phyloP scores from a whole-genome alignment of 139 green algal species.

The Chlorella sp. region DNA sequence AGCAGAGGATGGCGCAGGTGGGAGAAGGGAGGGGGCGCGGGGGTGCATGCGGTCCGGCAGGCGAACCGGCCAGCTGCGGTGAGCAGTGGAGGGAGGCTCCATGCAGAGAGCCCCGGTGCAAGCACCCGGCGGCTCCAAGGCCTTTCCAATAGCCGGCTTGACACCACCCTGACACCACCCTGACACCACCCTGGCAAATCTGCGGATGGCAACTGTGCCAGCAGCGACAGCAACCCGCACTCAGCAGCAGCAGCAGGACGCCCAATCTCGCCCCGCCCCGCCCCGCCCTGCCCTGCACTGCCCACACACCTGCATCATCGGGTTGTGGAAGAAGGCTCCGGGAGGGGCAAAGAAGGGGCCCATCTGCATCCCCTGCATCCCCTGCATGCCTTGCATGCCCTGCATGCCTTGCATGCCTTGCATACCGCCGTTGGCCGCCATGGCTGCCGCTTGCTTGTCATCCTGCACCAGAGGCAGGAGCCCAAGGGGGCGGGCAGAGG shows the following conservation, averaged over 20 bases:
- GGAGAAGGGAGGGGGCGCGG: no score
- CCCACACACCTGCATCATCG: conserved; percentile 16
- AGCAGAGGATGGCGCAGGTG: not conserved
- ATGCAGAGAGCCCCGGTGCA: not conserved
- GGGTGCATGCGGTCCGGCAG: not conserved
- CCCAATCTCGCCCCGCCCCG: not conserved
- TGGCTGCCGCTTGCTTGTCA: not conserved
- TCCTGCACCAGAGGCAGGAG: not conserved
- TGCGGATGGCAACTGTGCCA: not conserved
- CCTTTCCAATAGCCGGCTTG: no score
- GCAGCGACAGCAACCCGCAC: no score
- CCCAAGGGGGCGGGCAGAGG: no score
- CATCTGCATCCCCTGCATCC: conserved; percentile 7
- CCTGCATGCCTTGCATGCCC: conserved; percentile 11
- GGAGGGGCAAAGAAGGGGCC: conserved; percentile 22
- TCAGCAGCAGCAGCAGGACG: not conserved
- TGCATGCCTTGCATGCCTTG: conserved; percentile 1
- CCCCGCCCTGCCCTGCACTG: not conserved
- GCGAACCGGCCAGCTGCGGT: not conserved
- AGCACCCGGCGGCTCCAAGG: no score
- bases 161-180: no score
- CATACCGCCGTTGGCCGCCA: not conserved
- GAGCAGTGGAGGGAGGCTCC: not conserved
- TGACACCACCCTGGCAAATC: no score
- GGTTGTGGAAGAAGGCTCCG: conserved; percentile 2